Evolutionary conservation across 257 asterid species (phyloP).

Genomic region (Solanum verrucosum): DNA sequence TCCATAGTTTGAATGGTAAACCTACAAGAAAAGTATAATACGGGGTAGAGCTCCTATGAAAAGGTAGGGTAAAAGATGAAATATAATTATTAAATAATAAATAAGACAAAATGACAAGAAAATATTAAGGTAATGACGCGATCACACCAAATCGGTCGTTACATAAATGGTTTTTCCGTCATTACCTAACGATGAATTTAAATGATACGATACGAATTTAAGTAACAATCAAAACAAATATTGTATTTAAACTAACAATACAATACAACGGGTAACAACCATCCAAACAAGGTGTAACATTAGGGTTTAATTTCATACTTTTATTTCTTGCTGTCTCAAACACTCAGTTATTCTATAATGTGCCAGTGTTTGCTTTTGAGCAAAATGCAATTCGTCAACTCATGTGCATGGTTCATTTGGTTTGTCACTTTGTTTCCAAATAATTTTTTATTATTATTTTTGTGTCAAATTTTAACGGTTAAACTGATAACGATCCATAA

Average conservation of each 20-base stretch:
- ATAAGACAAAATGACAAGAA: background rate
- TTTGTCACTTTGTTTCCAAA: background rate
- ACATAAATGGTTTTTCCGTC: background rate
- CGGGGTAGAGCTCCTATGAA: background rate
- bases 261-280: background rate
- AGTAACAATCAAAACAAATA: background rate
- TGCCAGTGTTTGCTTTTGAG: background rate
- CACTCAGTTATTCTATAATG: background rate
- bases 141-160: background rate
- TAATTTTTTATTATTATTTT: too few species aligned
- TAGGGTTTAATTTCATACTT: background rate
- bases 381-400: background rate
- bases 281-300: background rate
- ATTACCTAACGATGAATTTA: too few species aligned
- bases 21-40: too few species aligned
- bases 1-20: background rate
- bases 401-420: background rate
- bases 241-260: background rate
- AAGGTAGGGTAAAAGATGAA: background rate
- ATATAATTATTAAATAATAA: too few species aligned
- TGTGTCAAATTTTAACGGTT: background rate
- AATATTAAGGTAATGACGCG: background rate
- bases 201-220: background rate
- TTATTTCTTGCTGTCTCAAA: background rate
- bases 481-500: too few species aligned